Base-by-base conservation (phyloP, 1,284 basidiomycete species). In the Boletus holoroseus region DNA sequence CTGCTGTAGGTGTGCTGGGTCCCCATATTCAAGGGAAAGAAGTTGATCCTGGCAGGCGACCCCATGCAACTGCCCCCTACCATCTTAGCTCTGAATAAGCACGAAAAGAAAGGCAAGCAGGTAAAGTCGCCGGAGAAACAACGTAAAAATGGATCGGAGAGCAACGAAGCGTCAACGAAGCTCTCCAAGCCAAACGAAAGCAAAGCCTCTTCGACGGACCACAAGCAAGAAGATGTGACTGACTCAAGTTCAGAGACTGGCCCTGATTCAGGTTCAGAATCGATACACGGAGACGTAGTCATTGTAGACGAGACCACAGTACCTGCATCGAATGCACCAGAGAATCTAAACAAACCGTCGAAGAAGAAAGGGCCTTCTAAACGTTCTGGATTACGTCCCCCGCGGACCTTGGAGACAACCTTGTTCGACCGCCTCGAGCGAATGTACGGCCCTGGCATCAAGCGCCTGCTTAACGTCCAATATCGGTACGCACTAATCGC, bases 21-120 rank as follows among this genome's bases (percentile, higher is more conserved):
- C 28, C 94, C 95, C 0, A 88, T 97, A 45, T 79, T 95, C 64
- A 94, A 93, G 68, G 85, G 81, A 2, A 85, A 83, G 67, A 94
- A 92, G 63, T 74, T 96, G 43, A 89, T 97, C 11, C 73, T 97
- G 5, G 93, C 92, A 1, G 89, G 93, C 0, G 89, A 94, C 68
- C 91, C 91, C 0, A 85, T 88, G 78, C 92, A 94, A 69, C 75
- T 99, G 3, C 94, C 94, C 0, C 96, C 95, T 0, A 98, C 95
- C 0, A 84, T 99, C 47, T 76, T 94, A 40, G 88, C 89, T 8
- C 61, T 76, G 2, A 70, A 78, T 55, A 68, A 70, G 24, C 66
- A 67, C 27, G 65, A 67, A 50, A 71, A 71, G 49, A 64, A 69
- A 50, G 49, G 8, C 2, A 50, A 43, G 35, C 48, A 27, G 26